Percentiles rank a stretch among this genome's conserved stretches.
phyloP scores from a whole-genome alignment of 208 protist genomes.

The Trichomonas gallinae region DNA sequence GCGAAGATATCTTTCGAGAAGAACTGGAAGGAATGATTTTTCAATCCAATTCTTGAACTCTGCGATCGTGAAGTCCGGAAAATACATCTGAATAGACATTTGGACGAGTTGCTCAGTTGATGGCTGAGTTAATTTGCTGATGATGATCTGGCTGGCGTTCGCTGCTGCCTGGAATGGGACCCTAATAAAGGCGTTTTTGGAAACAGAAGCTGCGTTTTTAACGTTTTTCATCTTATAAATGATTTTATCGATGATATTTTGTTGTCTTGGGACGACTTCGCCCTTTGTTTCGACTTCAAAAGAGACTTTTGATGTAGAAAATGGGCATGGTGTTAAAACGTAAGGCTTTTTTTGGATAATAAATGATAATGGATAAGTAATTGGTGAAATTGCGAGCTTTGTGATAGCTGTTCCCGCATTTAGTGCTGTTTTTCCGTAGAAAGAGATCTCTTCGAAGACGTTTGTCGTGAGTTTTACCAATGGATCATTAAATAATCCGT shows the following conservation, averaged over 20 bases:
- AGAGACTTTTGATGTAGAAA: not conserved
- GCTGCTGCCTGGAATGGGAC: not conserved
- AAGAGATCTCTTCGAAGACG: not conserved
- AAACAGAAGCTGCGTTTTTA: not conserved
- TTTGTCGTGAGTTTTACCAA: not conserved
- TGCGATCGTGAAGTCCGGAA: not conserved
- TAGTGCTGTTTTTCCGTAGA: not conserved
- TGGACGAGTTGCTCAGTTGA: not conserved
- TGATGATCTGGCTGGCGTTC: not conserved
- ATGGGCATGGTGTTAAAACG: not conserved
- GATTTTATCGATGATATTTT: not conserved
- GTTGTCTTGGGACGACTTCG: not conserved
- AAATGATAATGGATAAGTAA: not conserved
- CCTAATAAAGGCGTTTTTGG: not conserved
- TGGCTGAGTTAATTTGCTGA: not conserved
- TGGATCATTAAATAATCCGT: not conserved
- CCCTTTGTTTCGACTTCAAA: not conserved
- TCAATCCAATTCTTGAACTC: not conserved
- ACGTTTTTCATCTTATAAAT: not conserved
- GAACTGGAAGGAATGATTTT: not conserved
- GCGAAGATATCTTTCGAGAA: not conserved
- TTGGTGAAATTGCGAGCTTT: not conserved
- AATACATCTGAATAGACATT: not conserved
- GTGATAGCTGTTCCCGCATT: not conserved
- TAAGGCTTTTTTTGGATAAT: not conserved